Evolutionary conservation across 73 alveolate genomes (phyloP), one percentile per base, ranked within the genome.

Genomic region (Tetrahymena thermophila): DNA sequence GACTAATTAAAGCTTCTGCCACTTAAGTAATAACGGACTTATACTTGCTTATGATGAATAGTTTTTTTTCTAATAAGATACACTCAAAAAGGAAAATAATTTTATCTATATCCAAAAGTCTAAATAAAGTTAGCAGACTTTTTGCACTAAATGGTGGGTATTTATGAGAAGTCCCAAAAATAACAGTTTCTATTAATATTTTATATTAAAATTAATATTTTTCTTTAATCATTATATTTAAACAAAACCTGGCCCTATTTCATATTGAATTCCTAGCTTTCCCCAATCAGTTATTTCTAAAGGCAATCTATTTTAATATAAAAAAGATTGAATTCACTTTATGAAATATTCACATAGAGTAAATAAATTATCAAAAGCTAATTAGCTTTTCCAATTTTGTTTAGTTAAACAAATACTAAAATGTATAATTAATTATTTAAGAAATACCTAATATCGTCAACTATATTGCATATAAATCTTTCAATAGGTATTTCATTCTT

Each of bases 381-480:
- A 37, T 37, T 37, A 37, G 2, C 6, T 37, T 37, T 37, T 37
- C 6, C 6, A 6, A 8, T 40, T 40, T 6, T 6, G 4, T 40
- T 40, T 94, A 35, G 84, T 56, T 35, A 34, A 35, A 11, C n/a
- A 19, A 94, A 94, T 83, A 15, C 35, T 58, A 40, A 14, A 94
- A 6, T 23, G 43, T 85, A 94, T 83, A 34, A n/a, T 0, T 58
- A 58, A 83, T 85, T 14, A 19, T 19, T 50, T 50, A 15, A 19
- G 37, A 71, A 71, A 71, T 71, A 55, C 34, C 56, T 56, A 43
- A 95, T 85, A 43, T 95, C 97, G 44, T 95, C 97, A 9, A 95
- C 85, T 21, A 95, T 95, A 35, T 95, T 95, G 55, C 95, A 95
- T 11, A 95, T 95, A 34, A 71, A 85, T 83, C 97, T 95, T 85